These are phyloP conservation scores for Prunus salicina DNA, from an alignment of 306 rosid species.

Conservation along the genomic window DNA sequence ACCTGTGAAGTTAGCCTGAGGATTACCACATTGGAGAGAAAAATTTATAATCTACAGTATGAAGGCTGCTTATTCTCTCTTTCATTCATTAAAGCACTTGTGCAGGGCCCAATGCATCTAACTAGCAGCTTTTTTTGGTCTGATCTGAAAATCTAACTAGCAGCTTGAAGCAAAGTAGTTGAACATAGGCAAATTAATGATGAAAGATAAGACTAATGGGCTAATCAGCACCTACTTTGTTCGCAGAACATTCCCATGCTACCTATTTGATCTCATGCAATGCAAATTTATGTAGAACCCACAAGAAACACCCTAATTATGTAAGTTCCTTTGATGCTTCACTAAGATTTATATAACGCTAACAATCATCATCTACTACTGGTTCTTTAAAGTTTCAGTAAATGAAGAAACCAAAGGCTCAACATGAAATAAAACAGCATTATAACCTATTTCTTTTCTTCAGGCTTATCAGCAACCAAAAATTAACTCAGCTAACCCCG, in stretches of 20 bases:
- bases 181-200: not conserved
- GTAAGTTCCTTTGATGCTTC: not conserved
- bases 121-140: not conserved
- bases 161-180: not conserved
- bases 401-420: not conserved
- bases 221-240: not conserved
- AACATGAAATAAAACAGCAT: not conserved
- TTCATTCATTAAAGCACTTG: not conserved
- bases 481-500: too few relatives aligned
- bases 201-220: not conserved
- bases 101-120: not conserved
- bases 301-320: not conserved
- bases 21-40: conserved; percentile 19
- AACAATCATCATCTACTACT: not conserved
- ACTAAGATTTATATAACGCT: not conserved
- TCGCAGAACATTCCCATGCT: not conserved
- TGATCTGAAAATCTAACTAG: not conserved
- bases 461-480: not conserved
- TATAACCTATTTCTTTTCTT: not conserved
- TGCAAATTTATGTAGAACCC: not conserved
- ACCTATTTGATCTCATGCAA: not conserved
- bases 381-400: not conserved
- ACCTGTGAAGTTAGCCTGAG: conserved; percentile 51
- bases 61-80: not conserved
- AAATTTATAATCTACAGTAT: not conserved